Conservation (phyloP, 108 stramenopile species). For the Chaetoceros tenuissimus region DNA sequence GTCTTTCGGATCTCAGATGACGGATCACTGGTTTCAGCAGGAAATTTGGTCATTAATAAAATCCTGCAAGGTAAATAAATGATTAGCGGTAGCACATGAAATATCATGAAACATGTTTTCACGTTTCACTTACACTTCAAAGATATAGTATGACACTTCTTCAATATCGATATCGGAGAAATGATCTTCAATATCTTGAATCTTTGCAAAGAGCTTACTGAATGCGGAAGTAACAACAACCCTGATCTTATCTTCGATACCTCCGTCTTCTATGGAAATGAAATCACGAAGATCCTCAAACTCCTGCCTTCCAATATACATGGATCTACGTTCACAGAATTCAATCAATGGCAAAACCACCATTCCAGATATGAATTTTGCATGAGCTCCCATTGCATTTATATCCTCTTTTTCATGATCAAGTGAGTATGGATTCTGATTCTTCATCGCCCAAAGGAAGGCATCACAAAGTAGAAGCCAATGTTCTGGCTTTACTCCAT, state of each 20-base stretch:
- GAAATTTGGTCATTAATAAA: not conserved
- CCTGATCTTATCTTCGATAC: not conserved
- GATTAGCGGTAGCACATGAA: not conserved
- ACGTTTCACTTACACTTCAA: not conserved
- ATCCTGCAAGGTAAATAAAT: not conserved
- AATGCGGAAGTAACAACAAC: not conserved
- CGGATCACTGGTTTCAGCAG: not conserved
- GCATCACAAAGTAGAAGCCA: slow-evolving; percentile 14
- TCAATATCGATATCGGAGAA: not conserved
- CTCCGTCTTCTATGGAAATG: not conserved
- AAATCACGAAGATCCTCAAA: too few relatives aligned
- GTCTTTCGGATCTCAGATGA: not conserved
- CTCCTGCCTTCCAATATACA: too few relatives aligned
- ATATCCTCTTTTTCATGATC: slow-evolving; percentile 10
- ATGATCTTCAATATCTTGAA: not conserved
- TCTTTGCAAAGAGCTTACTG: not conserved
- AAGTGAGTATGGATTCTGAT: slow-evolving; percentile 1
- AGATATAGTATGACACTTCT: not conserved
- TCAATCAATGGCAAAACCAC: not conserved
- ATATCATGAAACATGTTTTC: too few relatives aligned
- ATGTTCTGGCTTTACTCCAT: not conserved
- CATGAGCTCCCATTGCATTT: not conserved
- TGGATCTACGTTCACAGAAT: not conserved
- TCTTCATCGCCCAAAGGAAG: slow-evolving; percentile 10
- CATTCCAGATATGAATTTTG: not conserved